Evolutionary conservation across 2,329 filamentous ascomycete species (phyloP).

Genomic region (Cephalotrichum gorgonifer): DNA sequence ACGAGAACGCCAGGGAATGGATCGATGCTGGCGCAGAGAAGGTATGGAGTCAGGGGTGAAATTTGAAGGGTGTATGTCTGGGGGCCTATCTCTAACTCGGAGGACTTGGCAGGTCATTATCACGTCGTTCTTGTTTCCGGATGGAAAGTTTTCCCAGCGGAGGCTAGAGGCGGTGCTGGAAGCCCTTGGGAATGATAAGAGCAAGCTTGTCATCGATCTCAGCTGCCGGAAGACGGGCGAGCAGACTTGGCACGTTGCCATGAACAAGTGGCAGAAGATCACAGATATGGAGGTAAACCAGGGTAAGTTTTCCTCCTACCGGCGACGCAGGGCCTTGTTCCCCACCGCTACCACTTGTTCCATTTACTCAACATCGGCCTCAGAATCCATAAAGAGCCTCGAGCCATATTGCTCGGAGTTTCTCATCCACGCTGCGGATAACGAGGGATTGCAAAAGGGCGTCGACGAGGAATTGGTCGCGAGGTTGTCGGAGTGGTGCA

Average conservation of each 20-base stretch:
- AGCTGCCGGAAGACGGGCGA: slow-evolving; percentile 70
- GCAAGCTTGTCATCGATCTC: slow-evolving; percentile 85
- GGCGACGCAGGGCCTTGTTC: too few species aligned
- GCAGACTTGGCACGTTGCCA: slow-evolving; percentile 87
- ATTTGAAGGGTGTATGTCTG: background rate
- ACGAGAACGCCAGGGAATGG: slow-evolving; percentile 77
- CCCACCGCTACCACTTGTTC: too few species aligned
- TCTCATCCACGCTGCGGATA: slow-evolving; percentile 92
- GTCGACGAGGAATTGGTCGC: slow-evolving; percentile 79
- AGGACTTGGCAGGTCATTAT: slow-evolving; percentile 69
- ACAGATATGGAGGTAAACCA: slow-evolving; percentile 90
- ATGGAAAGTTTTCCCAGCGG: slow-evolving; percentile 67
- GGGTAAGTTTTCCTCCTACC: slow-evolving; percentile 40
- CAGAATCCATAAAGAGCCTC: slow-evolving; percentile 69
- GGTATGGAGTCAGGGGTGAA: slow-evolving; percentile 35
- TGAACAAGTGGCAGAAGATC: slow-evolving; percentile 98
- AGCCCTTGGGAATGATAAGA: slow-evolving; percentile 62
- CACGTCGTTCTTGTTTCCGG: slow-evolving; percentile 88
- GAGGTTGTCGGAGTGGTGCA: slow-evolving; percentile 73
- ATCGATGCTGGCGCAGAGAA: slow-evolving; percentile 81
- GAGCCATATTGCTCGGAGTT: slow-evolving; percentile 95
- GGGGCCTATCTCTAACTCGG: background rate
- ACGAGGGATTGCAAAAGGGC: slow-evolving; percentile 85
- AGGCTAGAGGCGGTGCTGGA: slow-evolving; percentile 65
- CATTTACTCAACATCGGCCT: slow-evolving; percentile 4